Conservation (phyloP, 2,329 filamentous ascomycete genomes). For the Diaporthe vaccinii region DNA sequence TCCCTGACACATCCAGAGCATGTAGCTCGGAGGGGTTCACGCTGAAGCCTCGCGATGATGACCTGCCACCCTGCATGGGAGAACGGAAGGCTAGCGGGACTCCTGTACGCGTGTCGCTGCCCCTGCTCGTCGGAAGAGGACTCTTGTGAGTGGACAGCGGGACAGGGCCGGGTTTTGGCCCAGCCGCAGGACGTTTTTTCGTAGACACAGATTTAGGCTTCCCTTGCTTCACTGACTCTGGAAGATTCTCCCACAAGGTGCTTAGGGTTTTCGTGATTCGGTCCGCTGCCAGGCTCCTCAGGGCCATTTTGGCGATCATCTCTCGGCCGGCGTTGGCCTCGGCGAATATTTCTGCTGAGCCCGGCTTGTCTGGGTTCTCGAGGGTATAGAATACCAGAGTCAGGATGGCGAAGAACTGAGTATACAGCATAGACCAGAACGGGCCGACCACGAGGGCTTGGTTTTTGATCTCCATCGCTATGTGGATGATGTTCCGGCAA, state of each 20-base stretch:
- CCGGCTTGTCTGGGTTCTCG: slow-evolving; percentile 82
- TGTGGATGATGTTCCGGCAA: slow-evolving; percentile 81
- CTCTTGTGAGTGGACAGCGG: slow-evolving; percentile 40
- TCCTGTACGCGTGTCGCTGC: background rate
- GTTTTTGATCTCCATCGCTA: slow-evolving; percentile 82
- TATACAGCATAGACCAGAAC: slow-evolving; percentile 90
- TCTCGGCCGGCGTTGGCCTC: slow-evolving; percentile 89
- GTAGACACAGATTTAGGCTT: slow-evolving; percentile 56
- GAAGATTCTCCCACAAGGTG: slow-evolving; percentile 85
- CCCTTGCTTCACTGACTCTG: slow-evolving; percentile 74
- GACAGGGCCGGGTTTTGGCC: slow-evolving; percentile 52
- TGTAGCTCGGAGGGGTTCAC: slow-evolving; percentile 60
- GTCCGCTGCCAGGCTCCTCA: slow-evolving; percentile 90
- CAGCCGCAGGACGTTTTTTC: slow-evolving; percentile 70
- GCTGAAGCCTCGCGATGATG: slow-evolving; percentile 51
- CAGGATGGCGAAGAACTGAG: slow-evolving; percentile 84
- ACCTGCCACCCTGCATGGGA: slow-evolving; percentile 44
- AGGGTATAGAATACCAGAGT: slow-evolving; percentile 84
- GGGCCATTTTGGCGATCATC: slow-evolving; percentile 82
- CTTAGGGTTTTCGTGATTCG: slow-evolving; percentile 83
- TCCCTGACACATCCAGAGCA: slow-evolving; percentile 59
- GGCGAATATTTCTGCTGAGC: slow-evolving; percentile 82
- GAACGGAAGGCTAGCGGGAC: background rate
- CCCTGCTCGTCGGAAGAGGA: slow-evolving; percentile 7
- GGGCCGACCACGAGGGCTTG: slow-evolving; percentile 82